Percentiles rank a stretch among this genome's conserved stretches.
Evolutionary conservation across 345 rosid species (phyloP).

Genomic region (Melaleuca alternifolia): DNA sequence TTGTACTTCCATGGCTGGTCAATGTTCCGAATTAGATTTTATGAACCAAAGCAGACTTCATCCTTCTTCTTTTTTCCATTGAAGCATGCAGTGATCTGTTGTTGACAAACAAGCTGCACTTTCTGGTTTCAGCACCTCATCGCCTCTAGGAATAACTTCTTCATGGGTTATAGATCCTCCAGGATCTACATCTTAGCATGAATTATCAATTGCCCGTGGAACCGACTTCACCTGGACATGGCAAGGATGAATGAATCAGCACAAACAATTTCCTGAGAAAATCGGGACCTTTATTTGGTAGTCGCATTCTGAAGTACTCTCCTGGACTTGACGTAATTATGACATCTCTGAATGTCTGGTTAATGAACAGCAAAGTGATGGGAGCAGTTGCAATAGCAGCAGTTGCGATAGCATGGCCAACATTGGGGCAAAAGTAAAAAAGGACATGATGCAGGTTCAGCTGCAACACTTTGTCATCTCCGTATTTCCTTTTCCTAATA

Average conservation of each 20-base stretch:
- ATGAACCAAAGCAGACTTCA: neutral
- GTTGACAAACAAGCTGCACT: neutral
- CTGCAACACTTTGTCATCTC: neutral
- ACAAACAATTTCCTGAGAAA: neutral
- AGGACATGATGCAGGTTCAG: neutral
- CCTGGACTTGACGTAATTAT: neutral
- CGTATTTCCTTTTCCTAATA: neutral
- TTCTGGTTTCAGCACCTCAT: neutral
- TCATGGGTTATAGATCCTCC: neutral
- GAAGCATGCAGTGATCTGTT: neutral
- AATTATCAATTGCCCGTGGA: neutral
- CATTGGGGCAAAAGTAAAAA: neutral
- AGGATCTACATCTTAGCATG: neutral
- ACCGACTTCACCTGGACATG: neutral
- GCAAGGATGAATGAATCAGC: neutral
- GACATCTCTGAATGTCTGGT: neutral
- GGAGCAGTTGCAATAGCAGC: neutral
- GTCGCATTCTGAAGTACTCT: neutral
- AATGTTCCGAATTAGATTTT: neutral
- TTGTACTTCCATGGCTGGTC: neutral
- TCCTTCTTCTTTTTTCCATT: neutral
- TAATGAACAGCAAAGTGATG: neutral
- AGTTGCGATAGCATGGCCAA: neutral
- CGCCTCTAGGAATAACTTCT: neutral
- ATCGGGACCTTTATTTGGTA: neutral